Evolutionary conservation across 2,329 filamentous ascomycete species (phyloP).

Genomic region (Aureobasidium sp.): DNA sequence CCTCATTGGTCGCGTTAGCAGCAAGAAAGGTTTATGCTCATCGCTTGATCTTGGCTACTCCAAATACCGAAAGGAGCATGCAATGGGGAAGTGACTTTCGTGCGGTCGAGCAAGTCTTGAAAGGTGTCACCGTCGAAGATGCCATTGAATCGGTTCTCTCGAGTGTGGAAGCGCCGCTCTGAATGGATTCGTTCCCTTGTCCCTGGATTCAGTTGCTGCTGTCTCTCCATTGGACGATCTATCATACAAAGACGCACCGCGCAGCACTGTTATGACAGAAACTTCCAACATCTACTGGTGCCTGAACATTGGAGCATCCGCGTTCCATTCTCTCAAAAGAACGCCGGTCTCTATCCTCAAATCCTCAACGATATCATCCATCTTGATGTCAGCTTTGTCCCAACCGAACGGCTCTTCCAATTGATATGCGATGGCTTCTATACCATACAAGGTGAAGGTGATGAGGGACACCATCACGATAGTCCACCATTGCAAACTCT

Average conservation of each 20-base stretch:
- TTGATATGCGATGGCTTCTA: slow-evolving; percentile 57
- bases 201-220: background rate
- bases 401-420: slow-evolving; percentile 62
- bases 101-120: slow-evolving; percentile 61
- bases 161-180: slow-evolving; percentile 49
- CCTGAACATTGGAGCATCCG: slow-evolving; percentile 14
- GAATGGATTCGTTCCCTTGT: slow-evolving; percentile 13
- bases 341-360: slow-evolving; percentile 31
- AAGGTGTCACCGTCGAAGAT: slow-evolving; percentile 48
- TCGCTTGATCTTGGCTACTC: slow-evolving; percentile 62
- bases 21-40: slow-evolving; percentile 83
- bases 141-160: slow-evolving; percentile 54
- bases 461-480: slow-evolving; percentile 54
- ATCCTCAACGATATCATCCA: slow-evolving; percentile 59
- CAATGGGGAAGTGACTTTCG: slow-evolving; percentile 81
- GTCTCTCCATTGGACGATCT: background rate
- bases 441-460: slow-evolving; percentile 58
- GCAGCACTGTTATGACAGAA: background rate
- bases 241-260: background rate
- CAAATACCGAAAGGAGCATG: slow-evolving; percentile 74
- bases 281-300: background rate
- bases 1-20: slow-evolving; percentile 75
- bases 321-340: slow-evolving; percentile 18
- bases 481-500: slow-evolving; percentile 57
- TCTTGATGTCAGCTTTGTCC: slow-evolving; percentile 60